phyloP scores from a whole-genome alignment of 495 filamentous ascomycete species.

The Talaromyces liani region DNA sequence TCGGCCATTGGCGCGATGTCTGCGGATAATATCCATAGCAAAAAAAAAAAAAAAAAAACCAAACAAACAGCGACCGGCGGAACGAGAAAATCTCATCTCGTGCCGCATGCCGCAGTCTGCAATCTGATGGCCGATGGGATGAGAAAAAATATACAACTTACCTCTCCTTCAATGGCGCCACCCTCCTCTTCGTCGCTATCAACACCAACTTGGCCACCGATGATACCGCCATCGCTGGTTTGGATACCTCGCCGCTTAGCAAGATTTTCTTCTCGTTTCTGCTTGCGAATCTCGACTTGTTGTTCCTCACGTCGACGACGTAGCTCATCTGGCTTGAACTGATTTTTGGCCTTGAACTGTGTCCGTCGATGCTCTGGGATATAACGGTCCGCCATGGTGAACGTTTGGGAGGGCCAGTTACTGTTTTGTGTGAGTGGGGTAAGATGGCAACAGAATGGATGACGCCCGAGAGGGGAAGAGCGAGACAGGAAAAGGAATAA shows the following conservation, averaged over 20 bases:
- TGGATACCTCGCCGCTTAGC: slow-evolving; percentile 95
- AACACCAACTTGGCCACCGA: slow-evolving; percentile 76
- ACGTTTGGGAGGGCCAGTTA: slow-evolving; percentile 10
- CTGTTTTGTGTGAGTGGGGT: slow-evolving; percentile 11
- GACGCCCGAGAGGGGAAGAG: slow-evolving; percentile 26
- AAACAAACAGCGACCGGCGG: slow-evolving; percentile 3
- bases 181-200: slow-evolving; percentile 97
- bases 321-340: slow-evolving; percentile 98
- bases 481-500: slow-evolving; percentile 19
- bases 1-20: background rate
- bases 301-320: slow-evolving; percentile 97
- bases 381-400: slow-evolving; percentile 91
- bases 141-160: slow-evolving; percentile 42
- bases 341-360: slow-evolving; percentile 97
- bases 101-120: background rate
- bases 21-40: slow-evolving; percentile 19
- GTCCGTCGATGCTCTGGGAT: slow-evolving; percentile 99
- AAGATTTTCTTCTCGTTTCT: slow-evolving; percentile 96
- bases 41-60: slow-evolving; percentile 22
- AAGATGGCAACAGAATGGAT: slow-evolving; percentile 13
- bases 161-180: slow-evolving; percentile 89
- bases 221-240: slow-evolving; percentile 61
- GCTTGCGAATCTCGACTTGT: slow-evolving; percentile 97
- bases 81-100: background rate
- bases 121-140: background rate